Base-by-base conservation (phyloP, 805 yeast genomes). In the Candida ipomoeae region DNA sequence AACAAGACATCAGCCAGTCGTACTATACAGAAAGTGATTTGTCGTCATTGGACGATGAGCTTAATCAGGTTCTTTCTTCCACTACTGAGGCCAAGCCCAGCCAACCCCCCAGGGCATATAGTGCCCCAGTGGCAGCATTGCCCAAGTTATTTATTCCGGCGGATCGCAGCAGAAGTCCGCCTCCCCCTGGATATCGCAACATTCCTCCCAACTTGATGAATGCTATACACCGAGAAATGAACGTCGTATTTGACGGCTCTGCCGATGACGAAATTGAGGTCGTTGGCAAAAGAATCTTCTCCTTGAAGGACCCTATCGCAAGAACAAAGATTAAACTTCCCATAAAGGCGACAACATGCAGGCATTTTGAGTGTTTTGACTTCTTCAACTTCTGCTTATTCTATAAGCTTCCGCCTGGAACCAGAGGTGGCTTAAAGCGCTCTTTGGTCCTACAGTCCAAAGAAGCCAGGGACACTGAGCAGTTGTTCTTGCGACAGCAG, bases 311-410 rank as follows among this genome's bases (percentile, higher is more conserved):
- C 51, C 78, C 78, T 3, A 56, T 70, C n/a, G 62, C 68, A 29
- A 71, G 70, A 21, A 64, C 70, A 34, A 70, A 64, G 48, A 73
- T 74, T 36, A 53, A 58, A 38, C 58, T 74, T 7, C 78, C 78
- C 2, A 69, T 74, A 8, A 74, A 72, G 56, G 65, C 77, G 5
- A 52, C 56, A 7, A 49, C 52, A 0, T 74, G 78, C 54, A 55
- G 55, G 31, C 78, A 74, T 53, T 72, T 73, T 53, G 77, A 71
- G 59, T 73, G 78, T 56, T 74, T 74, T 58, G 78, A 74, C 50
- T 70, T 66, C 46, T 71, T 71, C 11, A 70, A 59, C 37, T 74
- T 74, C 48, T 74, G 78, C 55, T 48, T 63, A 15, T 71, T 71
- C 53, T 68, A 72, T 53, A 67, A 62, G 29, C 62, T 74, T 5